Base-by-base conservation (phyloP, 2,329 filamentous ascomycete genomes). In the Sarocladium oryzae region DNA sequence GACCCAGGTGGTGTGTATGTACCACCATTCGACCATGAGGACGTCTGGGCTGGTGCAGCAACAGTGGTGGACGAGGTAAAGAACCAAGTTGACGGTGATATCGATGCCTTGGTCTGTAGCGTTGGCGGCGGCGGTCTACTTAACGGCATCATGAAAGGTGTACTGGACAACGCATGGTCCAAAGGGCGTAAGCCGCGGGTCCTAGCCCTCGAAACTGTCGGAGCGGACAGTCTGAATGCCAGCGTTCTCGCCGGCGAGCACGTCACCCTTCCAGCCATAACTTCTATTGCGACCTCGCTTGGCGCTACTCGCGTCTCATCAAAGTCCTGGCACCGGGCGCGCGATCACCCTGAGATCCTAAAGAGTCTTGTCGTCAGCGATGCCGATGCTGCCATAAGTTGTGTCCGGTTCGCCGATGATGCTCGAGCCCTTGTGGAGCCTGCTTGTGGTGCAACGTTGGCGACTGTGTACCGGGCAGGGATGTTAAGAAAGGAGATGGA, bases 91-190 rank as follows among this genome's bases (percentile, higher is more conserved):
- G 66, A 74, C 57, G 53, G 69, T 21, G 65, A 68, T 2, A 76
- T 87, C 2, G 84, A 90, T 59, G 86, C 77, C 2, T 74, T 95
- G 11, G 77, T 93, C 40, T 92, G 87, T 67, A 85, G 77, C 53
- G 87, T 91, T 33, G 89, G 89, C 6, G 89, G 89, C 9, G 89
- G 89, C 15, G 89, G 89, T 0, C 69, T 95, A 20, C 76, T 95
- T 50, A 87, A 85, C 60, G 89, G 89, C 4, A 69, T 95, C 52
- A 80, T 88, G 67, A 74, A 84, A 62, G 88, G 86, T 9, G 71
- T 91, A 21, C 77, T 84, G 60, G 66, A 70, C 38, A 64, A 56
- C 56, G 64, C 58, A 51, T 69, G 61, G 70, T 15, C 26, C 7
- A 21, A 28, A 2, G 56, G 54, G 4, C 45, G 51, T 20, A 63